Percentiles rank a stretch among this genome's conserved stretches.
Evolutionary conservation across 306 rosid genomes (phyloP).

Genomic region (Cicer bijugum): DNA sequence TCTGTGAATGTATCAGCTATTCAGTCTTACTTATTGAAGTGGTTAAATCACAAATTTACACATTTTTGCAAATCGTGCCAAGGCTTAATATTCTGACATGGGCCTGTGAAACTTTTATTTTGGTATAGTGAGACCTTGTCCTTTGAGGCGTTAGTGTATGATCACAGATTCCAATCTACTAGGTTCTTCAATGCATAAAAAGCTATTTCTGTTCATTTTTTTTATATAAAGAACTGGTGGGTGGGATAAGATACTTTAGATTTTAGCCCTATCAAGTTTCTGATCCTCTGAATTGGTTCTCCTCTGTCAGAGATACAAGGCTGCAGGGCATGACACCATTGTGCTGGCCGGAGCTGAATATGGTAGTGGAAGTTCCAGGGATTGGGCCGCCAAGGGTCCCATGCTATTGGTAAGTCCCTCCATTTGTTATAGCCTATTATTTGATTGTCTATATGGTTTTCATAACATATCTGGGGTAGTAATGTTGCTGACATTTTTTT

Average conservation of each 20-base stretch:
- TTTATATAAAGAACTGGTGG: not conserved
- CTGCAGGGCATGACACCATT: constrained; percentile 76
- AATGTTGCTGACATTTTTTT: constrained; percentile 11
- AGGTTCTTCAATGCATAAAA: constrained; percentile 12
- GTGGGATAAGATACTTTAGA: constrained; percentile 15
- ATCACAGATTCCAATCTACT: constrained; percentile 11
- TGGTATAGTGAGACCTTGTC: not conserved
- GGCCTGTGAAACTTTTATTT: constrained; percentile 3
- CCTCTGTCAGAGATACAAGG: constrained; percentile 74
- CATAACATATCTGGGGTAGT: not conserved
- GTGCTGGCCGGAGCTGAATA: constrained; percentile 98
- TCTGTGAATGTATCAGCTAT: constrained; percentile 12
- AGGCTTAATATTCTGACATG: constrained; percentile 8
- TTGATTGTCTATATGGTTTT: constrained; percentile 29
- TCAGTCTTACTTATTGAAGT: constrained; percentile 31
- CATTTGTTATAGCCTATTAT: constrained; percentile 16
- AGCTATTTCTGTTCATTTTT: not conserved
- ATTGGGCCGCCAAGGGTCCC: constrained; percentile 99
- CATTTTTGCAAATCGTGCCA: constrained; percentile 5
- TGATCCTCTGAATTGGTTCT: constrained; percentile 40
- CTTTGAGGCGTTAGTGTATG: not conserved
- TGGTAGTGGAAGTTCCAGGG: constrained; percentile 99
- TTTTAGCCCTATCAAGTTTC: constrained; percentile 33
- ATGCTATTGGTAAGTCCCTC: constrained; percentile 84
- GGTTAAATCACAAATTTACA: not conserved